Conservation (phyloP, 1,284 basidiomycete species). For the Apiotrichum akiyoshidainum region DNA sequence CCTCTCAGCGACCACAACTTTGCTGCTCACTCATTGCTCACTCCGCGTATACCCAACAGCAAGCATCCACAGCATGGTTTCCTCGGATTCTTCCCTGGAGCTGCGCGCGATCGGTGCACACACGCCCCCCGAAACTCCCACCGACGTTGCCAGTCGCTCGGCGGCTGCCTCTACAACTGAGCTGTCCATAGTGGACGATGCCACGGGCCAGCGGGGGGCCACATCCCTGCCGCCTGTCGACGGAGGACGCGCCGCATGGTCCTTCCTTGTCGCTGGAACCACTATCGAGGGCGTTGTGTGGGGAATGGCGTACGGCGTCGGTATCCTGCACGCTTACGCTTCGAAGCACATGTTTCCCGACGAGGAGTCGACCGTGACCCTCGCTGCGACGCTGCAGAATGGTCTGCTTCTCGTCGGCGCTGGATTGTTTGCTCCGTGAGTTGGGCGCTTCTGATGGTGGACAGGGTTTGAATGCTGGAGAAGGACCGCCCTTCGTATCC, state of each 20-base stretch:
- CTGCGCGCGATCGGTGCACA: no score
- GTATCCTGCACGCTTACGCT: slow-evolving; percentile 47
- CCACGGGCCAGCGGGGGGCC: slow-evolving; percentile 5
- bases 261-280: slow-evolving; percentile 42
- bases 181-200: no score
- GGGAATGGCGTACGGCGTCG: slow-evolving; percentile 46
- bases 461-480: no score
- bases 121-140: no score
- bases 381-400: slow-evolving; percentile 46
- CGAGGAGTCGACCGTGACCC: slow-evolving; percentile 32
- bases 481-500: no score
- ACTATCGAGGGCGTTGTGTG: slow-evolving; percentile 43
- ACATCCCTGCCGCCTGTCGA: slow-evolving; percentile 40
- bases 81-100: no score
- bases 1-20: no score
- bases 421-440: slow-evolving; percentile 45
- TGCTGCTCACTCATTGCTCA: no score
- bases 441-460: slow-evolving; percentile 3
- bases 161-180: no score
- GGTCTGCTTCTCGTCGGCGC: slow-evolving; percentile 43
- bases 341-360: slow-evolving; percentile 35
- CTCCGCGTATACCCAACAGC: no score
- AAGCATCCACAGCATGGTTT: no score
- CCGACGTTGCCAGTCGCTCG: no score
- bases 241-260: slow-evolving; percentile 40